Percentiles rank a stretch among this genome's conserved stretches.
Evolutionary conservation across 768 basidiomycete species (phyloP).

Genomic region (Holtermanniella nyarrowii): DNA sequence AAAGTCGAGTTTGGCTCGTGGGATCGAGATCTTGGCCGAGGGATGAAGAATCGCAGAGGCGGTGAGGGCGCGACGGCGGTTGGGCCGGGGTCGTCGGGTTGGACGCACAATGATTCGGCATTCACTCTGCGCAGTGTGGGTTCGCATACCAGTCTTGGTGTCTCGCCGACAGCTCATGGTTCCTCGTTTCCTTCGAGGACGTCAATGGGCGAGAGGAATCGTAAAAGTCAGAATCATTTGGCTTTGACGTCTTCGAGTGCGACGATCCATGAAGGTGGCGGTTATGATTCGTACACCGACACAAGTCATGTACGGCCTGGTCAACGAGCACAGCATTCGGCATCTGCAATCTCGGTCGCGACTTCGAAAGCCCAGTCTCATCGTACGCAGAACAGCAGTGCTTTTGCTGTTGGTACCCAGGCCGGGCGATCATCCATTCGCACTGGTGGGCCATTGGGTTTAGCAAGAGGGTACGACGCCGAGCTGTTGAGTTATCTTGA

Average conservation of each 20-base stretch:
- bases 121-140: constrained; percentile 28
- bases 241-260: background rate
- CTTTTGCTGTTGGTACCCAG: background rate
- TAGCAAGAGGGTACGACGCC: constrained; percentile 8
- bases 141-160: constrained; percentile 20
- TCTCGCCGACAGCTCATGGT: constrained; percentile 10
- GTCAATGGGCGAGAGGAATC: background rate
- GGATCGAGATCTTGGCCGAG: constrained; percentile 3
- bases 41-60: background rate
- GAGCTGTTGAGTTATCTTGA: constrained; percentile 51
- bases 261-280: background rate
- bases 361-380: background rate
- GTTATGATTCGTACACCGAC: background rate
- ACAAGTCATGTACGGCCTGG: background rate
- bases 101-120: constrained; percentile 10
- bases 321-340: background rate
- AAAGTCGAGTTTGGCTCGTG: constrained; percentile 26
- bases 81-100: background rate
- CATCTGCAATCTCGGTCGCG: background rate
- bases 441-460: background rate
- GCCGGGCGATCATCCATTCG: background rate
- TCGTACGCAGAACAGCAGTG: background rate
- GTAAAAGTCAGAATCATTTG: background rate
- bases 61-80: too few relatives aligned
- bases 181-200: background rate